These are phyloP conservation scores for Diutina pseudorugosa DNA, from an alignment of 1,139 yeast genomes.

Conservation along the genomic window DNA sequence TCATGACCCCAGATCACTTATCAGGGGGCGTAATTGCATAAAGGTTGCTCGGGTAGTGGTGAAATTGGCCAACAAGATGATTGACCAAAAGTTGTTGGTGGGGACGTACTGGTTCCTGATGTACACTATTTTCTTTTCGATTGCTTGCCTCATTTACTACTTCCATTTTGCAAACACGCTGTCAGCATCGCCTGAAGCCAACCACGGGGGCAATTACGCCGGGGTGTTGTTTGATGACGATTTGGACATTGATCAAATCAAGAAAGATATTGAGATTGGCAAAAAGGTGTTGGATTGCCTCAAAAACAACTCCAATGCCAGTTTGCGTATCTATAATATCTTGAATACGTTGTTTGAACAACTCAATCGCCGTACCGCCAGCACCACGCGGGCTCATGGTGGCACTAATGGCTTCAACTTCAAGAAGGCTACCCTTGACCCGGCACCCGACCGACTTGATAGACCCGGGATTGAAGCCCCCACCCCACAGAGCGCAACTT, in stretches of 20 bases:
- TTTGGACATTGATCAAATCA: constrained; percentile 53
- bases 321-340: constrained; percentile 67
- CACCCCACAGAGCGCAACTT: neutral
- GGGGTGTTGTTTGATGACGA: constrained; percentile 46
- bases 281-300: constrained; percentile 59
- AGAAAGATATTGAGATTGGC: constrained; percentile 73
- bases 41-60: constrained; percentile 79
- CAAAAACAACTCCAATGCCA: constrained; percentile 67
- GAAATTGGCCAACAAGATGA: constrained; percentile 73
- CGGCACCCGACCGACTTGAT: neutral
- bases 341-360: constrained; percentile 75
- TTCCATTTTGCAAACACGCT: constrained; percentile 52
- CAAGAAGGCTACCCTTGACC: neutral
- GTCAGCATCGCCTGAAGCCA: constrained; percentile 8
- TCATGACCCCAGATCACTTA: constrained; percentile 36
- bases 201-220: constrained; percentile 29
- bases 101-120: constrained; percentile 93
- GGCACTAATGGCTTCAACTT: neutral
- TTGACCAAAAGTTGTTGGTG: constrained; percentile 56
- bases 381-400: constrained; percentile 9
- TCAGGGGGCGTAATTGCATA: constrained; percentile 75
- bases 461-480: neutral
- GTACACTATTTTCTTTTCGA: constrained; percentile 85
- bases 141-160: constrained; percentile 77
- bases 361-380: constrained; percentile 56